phyloP scores from a whole-genome alignment of 306 rosid species.

The Vicia faba region DNA sequence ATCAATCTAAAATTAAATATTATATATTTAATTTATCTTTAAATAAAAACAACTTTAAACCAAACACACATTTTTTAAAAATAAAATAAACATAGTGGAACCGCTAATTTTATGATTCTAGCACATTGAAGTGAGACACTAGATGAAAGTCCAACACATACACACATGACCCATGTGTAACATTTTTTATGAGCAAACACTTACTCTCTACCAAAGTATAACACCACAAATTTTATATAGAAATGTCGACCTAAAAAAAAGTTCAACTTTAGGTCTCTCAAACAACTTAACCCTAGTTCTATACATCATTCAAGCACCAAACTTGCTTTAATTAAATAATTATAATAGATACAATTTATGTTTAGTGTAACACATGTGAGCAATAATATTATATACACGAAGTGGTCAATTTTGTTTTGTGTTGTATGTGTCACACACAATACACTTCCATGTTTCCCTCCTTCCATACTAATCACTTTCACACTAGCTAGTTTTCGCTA shows the following conservation, averaged over 20 bases:
- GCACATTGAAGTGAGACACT: conserved; percentile 20
- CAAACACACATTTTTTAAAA: background rate
- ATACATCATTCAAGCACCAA: conserved; percentile 9
- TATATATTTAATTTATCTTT: too few relatives aligned
- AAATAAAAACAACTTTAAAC: too few relatives aligned
- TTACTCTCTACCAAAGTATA: conserved; percentile 16
- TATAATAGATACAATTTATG: background rate
- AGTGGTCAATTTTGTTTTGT: conserved; percentile 53
- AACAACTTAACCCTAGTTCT: background rate
- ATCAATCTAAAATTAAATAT: background rate
- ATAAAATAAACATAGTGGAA: too few relatives aligned
- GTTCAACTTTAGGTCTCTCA: background rate
- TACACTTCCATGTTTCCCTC: conserved; percentile 65
- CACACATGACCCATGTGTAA: conserved; percentile 24
- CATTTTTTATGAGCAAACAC: conserved; percentile 26
- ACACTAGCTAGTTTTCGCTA: conserved; percentile 31
- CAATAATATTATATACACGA: background rate
- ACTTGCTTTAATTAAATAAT: background rate
- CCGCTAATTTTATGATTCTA: background rate
- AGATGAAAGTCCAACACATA: background rate
- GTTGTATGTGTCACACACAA: conserved; percentile 45
- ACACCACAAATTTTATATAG: background rate
- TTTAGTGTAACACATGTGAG: background rate
- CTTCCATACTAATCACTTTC: conserved; percentile 43
- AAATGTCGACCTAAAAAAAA: conserved; percentile 17